These are phyloP conservation scores for Phytophthora fragariae DNA, from an alignment of 352 stramenopile species.

Conservation along the genomic window DNA sequence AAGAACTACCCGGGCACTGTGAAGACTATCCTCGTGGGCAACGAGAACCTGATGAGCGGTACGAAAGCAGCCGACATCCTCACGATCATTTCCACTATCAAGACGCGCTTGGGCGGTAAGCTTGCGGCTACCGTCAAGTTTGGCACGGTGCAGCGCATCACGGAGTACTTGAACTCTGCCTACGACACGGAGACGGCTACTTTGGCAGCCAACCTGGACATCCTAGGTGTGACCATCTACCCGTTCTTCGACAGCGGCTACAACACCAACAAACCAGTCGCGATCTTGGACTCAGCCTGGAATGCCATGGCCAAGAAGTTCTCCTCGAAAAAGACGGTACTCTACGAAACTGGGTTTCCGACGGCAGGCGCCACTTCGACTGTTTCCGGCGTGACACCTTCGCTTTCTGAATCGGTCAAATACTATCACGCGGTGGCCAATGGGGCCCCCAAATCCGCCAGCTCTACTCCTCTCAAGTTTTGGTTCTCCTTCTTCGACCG, in stretches of 20 bases:
- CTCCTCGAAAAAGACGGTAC: conserved; percentile 35
- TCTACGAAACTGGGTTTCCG: conserved; percentile 62
- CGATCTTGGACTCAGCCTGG: conserved; percentile 41
- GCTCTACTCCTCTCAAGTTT: conserved; percentile 39
- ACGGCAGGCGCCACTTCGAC: conserved; percentile 38
- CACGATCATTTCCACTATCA: conserved; percentile 39
- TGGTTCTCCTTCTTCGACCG: conserved; percentile 69
- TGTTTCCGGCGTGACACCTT: conserved; percentile 37
- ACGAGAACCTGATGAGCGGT: conserved; percentile 46
- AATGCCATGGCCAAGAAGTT: conserved; percentile 52
- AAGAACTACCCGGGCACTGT: conserved; percentile 54
- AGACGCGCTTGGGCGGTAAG: conserved; percentile 30
- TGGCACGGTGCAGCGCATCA: conserved; percentile 62
- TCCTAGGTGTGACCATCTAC: conserved; percentile 69
- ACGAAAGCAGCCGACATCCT: conserved; percentile 41
- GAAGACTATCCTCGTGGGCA: conserved; percentile 58
- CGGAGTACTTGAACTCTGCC: conserved; percentile 48
- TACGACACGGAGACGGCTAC: conserved; percentile 39
- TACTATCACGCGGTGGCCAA: conserved; percentile 31
- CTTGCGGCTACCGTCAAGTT: conserved; percentile 53
- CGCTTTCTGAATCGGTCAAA: conserved; percentile 11
- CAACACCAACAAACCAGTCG: conserved; percentile 41
- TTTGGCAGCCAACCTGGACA: conserved; percentile 46
- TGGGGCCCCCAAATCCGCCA: conserved; percentile 16
- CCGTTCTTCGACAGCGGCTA: conserved; percentile 63